Evolutionary conservation across 495 filamentous ascomycete genomes (phyloP), one percentile per base, ranked within the genome.

Genomic region (Coniosporium apollinis): DNA sequence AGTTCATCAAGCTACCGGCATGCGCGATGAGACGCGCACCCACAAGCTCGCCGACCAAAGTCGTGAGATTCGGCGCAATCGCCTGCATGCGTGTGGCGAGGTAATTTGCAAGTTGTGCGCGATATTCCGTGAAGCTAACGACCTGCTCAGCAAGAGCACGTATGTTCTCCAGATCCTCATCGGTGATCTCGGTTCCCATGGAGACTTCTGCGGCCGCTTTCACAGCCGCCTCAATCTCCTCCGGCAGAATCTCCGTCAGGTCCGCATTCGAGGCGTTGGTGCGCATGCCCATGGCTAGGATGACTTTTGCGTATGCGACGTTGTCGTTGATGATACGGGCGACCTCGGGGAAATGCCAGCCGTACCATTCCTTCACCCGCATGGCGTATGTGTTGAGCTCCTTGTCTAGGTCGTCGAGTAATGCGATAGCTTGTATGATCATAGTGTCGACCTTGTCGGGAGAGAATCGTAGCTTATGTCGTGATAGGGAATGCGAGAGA

Each of bases 281-380:
- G 35, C 89, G 74, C 72, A 91, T 79, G 43, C 89, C 89, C 69
- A 93, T 80, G 45, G 71, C 69, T 36, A 87, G 61, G 39, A 96
- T 84, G 33, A 96, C 72, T 33, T 73, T 70, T 36, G 89, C 70
- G 50, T 94, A 96, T 38, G 91, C 91, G 35, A 94, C 61, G 59
- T 99, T 99, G 69, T 99, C 89, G 55, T 94, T 92, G 44, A 99
- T 69, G 52, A 96, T 94, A 56, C 81, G 80, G 41, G 79, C 85
- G 69, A 99, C 69, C 61, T 99, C 89, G 16, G 89, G 89, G 65
- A 96, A 99, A 61, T 96, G 91, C 89, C 89, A 99, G 38, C 89
- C 89, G 49, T 99, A 99, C 89, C 89, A 99, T 59, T 99, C 89
- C 73, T 94, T 94, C 34, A 94, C 85, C 52, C 89, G 68, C 89